Conservation (phyloP, 768 basidiomycete genomes). For the Kwoniella heveanensis region DNA sequence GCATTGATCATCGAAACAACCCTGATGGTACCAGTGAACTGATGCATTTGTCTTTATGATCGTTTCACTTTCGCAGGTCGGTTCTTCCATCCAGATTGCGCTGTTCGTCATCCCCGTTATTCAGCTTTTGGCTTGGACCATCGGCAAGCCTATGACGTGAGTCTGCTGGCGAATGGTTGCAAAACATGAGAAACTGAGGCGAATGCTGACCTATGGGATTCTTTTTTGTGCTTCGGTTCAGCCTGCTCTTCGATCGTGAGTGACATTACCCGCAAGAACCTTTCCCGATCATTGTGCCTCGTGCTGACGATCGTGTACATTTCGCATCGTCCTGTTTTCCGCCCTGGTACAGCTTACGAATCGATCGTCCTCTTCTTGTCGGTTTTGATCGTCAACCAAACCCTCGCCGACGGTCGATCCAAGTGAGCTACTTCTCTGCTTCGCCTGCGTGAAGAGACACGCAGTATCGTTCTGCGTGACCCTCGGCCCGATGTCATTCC, state of each 20-base stretch:
- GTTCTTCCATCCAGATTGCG: slow-evolving; percentile 70
- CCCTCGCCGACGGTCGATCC: slow-evolving; percentile 68
- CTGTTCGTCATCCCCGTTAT: slow-evolving; percentile 61
- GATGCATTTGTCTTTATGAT: slow-evolving; percentile 59
- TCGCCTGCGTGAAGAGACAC: too few relatives aligned
- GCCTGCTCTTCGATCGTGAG: slow-evolving; percentile 74
- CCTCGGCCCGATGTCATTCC: too few relatives aligned
- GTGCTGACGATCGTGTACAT: too few relatives aligned
- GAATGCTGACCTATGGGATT: background rate
- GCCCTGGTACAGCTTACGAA: slow-evolving; percentile 64
- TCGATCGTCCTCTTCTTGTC: slow-evolving; percentile 63
- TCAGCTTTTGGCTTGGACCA: slow-evolving; percentile 74
- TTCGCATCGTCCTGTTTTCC: background rate
- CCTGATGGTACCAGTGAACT: too few relatives aligned
- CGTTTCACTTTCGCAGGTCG: slow-evolving; percentile 61
- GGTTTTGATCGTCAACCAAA: slow-evolving; percentile 78
- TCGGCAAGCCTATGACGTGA: slow-evolving; percentile 64
- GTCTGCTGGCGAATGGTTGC: too few relatives aligned
- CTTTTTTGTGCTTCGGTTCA: slow-evolving; percentile 54
- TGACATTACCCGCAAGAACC: background rate
- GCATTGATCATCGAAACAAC: too few relatives aligned
- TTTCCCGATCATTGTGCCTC: too few relatives aligned
- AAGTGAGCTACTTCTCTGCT: slow-evolving; percentile 35
- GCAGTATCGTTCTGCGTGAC: slow-evolving; percentile 4
- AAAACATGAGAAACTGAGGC: background rate